phyloP scores from a whole-genome alignment of 805 yeast genomes.

The Myxozyma monticola region DNA sequence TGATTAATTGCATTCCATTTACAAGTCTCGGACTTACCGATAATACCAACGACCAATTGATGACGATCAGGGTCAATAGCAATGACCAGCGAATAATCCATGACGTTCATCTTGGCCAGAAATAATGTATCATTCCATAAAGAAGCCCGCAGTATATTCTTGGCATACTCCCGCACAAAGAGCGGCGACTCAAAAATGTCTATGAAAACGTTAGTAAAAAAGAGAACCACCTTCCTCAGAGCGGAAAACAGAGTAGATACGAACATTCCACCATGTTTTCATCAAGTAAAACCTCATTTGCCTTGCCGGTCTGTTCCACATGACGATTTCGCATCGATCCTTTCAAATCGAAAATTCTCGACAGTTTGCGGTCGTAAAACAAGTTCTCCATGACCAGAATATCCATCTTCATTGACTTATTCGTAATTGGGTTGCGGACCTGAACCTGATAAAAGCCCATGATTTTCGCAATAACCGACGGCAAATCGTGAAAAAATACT shows the following conservation, averaged over 20 bases:
- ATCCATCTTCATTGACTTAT: conserved; percentile 80
- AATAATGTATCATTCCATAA: conserved; percentile 94
- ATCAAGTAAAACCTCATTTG: conserved; percentile 89
- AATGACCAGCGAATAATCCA: conserved; percentile 95
- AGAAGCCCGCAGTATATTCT: conserved; percentile 79
- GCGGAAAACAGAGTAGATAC: too few species aligned
- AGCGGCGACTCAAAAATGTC: conserved; percentile 92
- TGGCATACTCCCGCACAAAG: conserved; percentile 89
- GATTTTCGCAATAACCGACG: conserved; percentile 90
- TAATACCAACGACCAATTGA: conserved; percentile 86
- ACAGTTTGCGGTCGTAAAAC: conserved; percentile 77
- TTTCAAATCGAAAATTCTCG: conserved; percentile 89
- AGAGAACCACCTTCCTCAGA: not conserved
- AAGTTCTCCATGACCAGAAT: conserved; percentile 93
- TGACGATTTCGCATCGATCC: conserved; percentile 98
- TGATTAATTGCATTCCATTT: too few species aligned
- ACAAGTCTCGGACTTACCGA: conserved; percentile 45
- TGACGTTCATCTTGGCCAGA: conserved; percentile 93
- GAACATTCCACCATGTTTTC: conserved; percentile 92
- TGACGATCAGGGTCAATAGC: conserved; percentile 71
- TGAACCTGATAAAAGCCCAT: conserved; percentile 95
- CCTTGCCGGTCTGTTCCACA: conserved; percentile 93
- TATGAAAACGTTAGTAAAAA: not conserved
- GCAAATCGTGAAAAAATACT: conserved; percentile 89
- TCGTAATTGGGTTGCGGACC: conserved; percentile 73